These are phyloP conservation scores for Trichopus zeylanicus DNA, from an alignment of 116 monocot genomes.

Conservation along the genomic window DNA sequence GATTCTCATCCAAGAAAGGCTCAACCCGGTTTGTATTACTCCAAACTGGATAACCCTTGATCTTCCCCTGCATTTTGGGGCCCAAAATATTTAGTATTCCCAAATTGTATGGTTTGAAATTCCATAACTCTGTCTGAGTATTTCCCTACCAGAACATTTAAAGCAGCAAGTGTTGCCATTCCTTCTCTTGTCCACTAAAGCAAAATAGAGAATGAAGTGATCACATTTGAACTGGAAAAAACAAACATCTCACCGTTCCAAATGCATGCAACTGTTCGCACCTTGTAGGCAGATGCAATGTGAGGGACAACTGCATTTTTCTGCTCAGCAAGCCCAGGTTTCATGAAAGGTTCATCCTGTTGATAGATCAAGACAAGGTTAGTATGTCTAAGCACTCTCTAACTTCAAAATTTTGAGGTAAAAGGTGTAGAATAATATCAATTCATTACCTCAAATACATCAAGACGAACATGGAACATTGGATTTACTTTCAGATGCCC, in stretches of 20 bases:
- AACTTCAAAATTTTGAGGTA: not conserved
- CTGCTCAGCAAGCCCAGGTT: slow-evolving; percentile 83
- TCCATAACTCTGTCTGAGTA: not conserved
- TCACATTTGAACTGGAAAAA: not conserved
- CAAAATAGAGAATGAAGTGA: not conserved
- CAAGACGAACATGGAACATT: slow-evolving; percentile 91
- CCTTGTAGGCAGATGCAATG: slow-evolving; percentile 97
- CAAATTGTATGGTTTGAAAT: too few relatives aligned
- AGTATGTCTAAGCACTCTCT: not conserved
- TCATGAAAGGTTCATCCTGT: slow-evolving; percentile 96
- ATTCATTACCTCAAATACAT: slow-evolving; percentile 79
- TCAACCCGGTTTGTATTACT: slow-evolving; percentile 63
- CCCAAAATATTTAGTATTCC: too few relatives aligned
- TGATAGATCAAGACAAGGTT: not conserved
- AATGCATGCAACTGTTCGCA: slow-evolving; percentile 8
- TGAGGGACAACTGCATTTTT: slow-evolving; percentile 92
- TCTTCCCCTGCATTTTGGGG: slow-evolving; percentile 49
- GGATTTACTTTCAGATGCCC: slow-evolving; percentile 83
- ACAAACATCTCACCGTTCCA: not conserved
- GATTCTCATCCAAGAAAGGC: slow-evolving; percentile 64
- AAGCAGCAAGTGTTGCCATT: slow-evolving; percentile 91
- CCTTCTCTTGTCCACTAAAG: slow-evolving; percentile 94
- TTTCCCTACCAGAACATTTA: slow-evolving; percentile 74
- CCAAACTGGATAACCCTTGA: slow-evolving; percentile 87
- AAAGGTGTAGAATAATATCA: not conserved